Percentiles rank a stretch among this genome's conserved stretches.
phyloP scores from a whole-genome alignment of 2,329 filamentous ascomycete species.

The Xylaria sp. region DNA sequence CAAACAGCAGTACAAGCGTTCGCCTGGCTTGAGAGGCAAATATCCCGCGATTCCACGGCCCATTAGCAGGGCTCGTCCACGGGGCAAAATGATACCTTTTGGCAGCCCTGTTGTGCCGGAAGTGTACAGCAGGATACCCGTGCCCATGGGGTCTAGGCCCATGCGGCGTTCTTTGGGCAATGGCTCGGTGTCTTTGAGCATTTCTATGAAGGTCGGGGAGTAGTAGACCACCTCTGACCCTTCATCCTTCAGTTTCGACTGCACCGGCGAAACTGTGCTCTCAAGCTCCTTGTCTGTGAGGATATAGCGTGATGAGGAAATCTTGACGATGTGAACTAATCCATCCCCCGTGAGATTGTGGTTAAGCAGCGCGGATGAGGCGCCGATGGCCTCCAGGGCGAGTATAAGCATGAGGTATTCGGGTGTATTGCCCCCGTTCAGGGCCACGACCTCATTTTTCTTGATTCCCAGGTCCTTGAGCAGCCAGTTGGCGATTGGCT shows the following conservation, averaged over 20 bases:
- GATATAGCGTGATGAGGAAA: conserved; percentile 65
- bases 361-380: conserved; percentile 75
- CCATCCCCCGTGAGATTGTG: conserved; percentile 72
- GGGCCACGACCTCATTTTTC: conserved; percentile 69
- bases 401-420: conserved; percentile 74
- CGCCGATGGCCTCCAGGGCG: conserved; percentile 73
- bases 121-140: conserved; percentile 75
- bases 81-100: conserved; percentile 73
- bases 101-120: conserved; percentile 80
- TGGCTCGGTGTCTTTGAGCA: conserved; percentile 56
- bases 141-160: conserved; percentile 61
- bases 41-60: conserved; percentile 34
- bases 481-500: conserved; percentile 72
- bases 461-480: conserved; percentile 65
- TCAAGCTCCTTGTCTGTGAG: conserved; percentile 67
- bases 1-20: conserved; percentile 80
- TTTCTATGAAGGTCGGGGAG: conserved; percentile 56
- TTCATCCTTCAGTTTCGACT: conserved; percentile 62
- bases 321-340: conserved; percentile 71
- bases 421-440: conserved; percentile 73
- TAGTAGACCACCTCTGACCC: conserved; percentile 69
- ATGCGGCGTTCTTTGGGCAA: conserved; percentile 66
- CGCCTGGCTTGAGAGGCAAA: conserved; percentile 49
- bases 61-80: conserved; percentile 49
- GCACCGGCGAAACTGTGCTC: conserved; percentile 67